Evolutionary conservation across 2,329 filamentous ascomycete species (phyloP).

Genomic region (Penicillium sp.): DNA sequence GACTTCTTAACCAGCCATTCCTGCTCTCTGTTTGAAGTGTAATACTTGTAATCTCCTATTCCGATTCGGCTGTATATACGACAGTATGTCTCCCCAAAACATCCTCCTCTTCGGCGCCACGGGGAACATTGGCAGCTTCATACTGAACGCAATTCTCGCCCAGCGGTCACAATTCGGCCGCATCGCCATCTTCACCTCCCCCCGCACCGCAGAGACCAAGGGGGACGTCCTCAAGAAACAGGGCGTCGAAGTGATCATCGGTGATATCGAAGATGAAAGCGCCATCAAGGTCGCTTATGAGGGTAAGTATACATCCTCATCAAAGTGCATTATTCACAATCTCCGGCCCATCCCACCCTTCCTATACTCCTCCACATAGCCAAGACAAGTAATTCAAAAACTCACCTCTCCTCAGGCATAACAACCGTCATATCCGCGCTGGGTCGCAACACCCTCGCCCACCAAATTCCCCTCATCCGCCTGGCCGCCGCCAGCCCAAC

Average conservation of each 20-base stretch:
- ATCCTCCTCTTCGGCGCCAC: conserved; percentile 58
- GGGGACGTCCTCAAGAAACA: conserved; percentile 48
- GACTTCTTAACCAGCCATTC: no score
- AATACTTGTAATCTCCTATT: not conserved
- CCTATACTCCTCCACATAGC: not conserved
- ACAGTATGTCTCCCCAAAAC: conserved; percentile 34
- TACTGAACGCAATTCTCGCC: conserved; percentile 52
- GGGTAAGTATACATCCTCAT: conserved; percentile 31
- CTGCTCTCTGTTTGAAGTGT: not conserved
- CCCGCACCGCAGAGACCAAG: conserved; percentile 55
- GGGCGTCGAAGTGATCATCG: conserved; percentile 58
- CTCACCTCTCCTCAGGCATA: conserved; percentile 45
- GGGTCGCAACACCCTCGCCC: conserved; percentile 62
- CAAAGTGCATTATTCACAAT: no score
- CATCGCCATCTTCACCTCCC: conserved; percentile 61
- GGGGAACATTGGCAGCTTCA: conserved; percentile 52
- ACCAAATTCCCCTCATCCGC: conserved; percentile 63
- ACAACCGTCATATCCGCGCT: conserved; percentile 68
- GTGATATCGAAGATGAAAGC: conserved; percentile 54
- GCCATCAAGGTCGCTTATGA: conserved; percentile 60
- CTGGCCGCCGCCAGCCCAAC: conserved; percentile 57
- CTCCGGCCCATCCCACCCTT: not conserved
- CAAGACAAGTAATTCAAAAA: not conserved
- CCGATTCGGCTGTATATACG: not conserved
- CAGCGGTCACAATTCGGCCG: conserved; percentile 50